These are phyloP conservation scores for Stachybotrys echinatus DNA, from an alignment of 2,329 filamentous ascomycete species.

Conservation along the genomic window DNA sequence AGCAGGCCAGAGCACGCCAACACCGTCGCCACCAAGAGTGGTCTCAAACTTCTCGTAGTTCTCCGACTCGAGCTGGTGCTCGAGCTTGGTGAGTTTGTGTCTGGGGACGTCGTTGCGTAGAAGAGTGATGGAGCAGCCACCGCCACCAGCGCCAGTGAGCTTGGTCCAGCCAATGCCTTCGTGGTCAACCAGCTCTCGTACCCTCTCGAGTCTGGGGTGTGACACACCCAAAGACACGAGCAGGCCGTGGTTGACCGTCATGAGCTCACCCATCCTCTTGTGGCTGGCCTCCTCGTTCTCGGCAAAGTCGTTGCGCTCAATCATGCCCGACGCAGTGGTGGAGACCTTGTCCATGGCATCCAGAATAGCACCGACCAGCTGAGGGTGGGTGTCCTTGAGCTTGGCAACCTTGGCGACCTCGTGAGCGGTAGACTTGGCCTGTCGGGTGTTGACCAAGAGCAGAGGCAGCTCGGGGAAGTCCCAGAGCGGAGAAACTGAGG, in stretches of 20 bases:
- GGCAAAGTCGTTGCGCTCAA: constrained; percentile 62
- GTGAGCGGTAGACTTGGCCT: constrained; percentile 75
- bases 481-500: constrained; percentile 69
- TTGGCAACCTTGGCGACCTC: constrained; percentile 83
- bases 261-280: constrained; percentile 76
- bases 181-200: constrained; percentile 86
- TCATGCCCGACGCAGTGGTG: constrained; percentile 46
- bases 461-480: constrained; percentile 90
- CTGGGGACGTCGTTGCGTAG: constrained; percentile 61
- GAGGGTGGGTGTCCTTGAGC: constrained; percentile 66
- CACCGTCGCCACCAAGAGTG: constrained; percentile 85
- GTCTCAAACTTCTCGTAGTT: constrained; percentile 84
- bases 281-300: constrained; percentile 57
- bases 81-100: constrained; percentile 56
- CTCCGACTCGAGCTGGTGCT: constrained; percentile 60
- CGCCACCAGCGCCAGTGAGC: constrained; percentile 90
- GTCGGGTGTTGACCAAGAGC: constrained; percentile 82
- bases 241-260: constrained; percentile 90
- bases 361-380: constrained; percentile 74
- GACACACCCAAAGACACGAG: constrained; percentile 90
- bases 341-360: constrained; percentile 77
- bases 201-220: constrained; percentile 85
- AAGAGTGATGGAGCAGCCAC: constrained; percentile 91
- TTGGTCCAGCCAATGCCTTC: constrained; percentile 95
- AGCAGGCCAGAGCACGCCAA: constrained; percentile 91